Percentiles rank a stretch among this genome's conserved stretches.
These are phyloP conservation scores for Oidium heveae DNA, from an alignment of 2,329 filamentous ascomycete genomes.

Conservation along the genomic window DNA sequence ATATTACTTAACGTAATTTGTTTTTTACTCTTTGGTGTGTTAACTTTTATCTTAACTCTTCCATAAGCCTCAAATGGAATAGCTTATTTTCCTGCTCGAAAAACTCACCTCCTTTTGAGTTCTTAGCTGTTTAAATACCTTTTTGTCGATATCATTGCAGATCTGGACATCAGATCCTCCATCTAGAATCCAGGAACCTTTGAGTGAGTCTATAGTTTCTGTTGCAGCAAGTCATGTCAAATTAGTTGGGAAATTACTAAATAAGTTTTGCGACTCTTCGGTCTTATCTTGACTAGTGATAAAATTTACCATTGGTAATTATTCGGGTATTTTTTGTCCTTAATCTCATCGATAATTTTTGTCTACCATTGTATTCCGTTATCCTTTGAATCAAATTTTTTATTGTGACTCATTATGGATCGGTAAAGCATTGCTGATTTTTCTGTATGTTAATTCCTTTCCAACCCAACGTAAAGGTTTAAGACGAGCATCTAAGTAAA, in stretches of 20 bases:
- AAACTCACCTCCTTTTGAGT: background rate
- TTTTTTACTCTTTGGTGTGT: background rate
- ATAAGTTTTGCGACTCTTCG: background rate
- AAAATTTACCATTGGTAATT: no score
- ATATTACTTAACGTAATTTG: background rate
- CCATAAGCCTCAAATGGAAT: background rate
- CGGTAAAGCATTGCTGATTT: background rate
- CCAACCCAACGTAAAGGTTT: background rate
- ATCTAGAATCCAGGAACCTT: conserved; percentile 1
- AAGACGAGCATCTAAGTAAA: background rate
- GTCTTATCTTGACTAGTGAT: no score
- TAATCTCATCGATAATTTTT: no score
- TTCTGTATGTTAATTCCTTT: background rate
- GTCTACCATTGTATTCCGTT: background rate
- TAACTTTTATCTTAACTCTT: background rate
- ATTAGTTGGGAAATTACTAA: background rate
- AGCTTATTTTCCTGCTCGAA: background rate
- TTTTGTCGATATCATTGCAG: background rate
- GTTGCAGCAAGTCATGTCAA: background rate
- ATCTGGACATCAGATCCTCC: background rate
- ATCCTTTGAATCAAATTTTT: background rate
- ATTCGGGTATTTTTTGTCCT: background rate
- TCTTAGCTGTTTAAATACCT: background rate
- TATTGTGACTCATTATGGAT: background rate
- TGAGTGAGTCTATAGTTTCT: background rate